Percentiles rank a stretch among this genome's conserved stretches.
Conservation (phyloP, 2,329 filamentous ascomycete species). For the Pseudogymnoascus sp. region DNA sequence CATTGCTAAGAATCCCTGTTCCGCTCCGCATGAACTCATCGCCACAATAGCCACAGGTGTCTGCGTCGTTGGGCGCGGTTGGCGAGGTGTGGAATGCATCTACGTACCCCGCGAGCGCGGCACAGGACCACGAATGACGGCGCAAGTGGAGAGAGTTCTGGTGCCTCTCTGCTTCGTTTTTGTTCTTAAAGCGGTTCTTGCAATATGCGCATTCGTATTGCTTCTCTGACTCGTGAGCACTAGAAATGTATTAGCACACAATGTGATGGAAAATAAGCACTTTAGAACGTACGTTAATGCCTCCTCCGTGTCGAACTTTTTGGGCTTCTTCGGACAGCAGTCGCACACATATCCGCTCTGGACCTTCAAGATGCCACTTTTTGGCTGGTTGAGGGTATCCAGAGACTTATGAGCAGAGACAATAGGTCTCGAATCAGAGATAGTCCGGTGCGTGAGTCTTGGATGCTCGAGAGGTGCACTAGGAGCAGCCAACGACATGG, state of each 20-base stretch:
- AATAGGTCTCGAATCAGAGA: slow-evolving; percentile 34
- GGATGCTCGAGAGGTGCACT: slow-evolving; percentile 31
- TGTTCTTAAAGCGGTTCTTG: slow-evolving; percentile 96
- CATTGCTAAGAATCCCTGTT: slow-evolving; percentile 36
- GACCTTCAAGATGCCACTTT: slow-evolving; percentile 44
- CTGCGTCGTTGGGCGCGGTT: slow-evolving; percentile 56
- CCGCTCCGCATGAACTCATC: slow-evolving; percentile 61
- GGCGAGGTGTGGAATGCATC: slow-evolving; percentile 82
- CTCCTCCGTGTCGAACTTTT: slow-evolving; percentile 81
- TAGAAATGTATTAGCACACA: slow-evolving; percentile 35
- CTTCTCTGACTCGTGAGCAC: slow-evolving; percentile 86
- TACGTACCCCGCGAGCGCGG: slow-evolving; percentile 68
- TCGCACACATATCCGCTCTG: slow-evolving; percentile 69
- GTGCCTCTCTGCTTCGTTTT: slow-evolving; percentile 94
- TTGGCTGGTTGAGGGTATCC: slow-evolving; percentile 28
- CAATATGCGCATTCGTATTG: slow-evolving; percentile 93
- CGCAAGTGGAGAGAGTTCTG: slow-evolving; percentile 92
- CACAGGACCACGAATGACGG: slow-evolving; percentile 94
- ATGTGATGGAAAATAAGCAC: not conserved
- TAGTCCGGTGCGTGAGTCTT: slow-evolving; percentile 27
- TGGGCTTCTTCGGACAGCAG: slow-evolving; percentile 94
- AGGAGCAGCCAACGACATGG: slow-evolving; percentile 38
- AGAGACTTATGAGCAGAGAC: slow-evolving; percentile 41
- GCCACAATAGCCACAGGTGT: slow-evolving; percentile 92
- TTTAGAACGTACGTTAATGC: slow-evolving; percentile 65